Evolutionary conservation across 1,284 basidiomycete genomes (phyloP), one percentile per base, ranked within the genome.

Genomic region (Cronartium quercuum): DNA sequence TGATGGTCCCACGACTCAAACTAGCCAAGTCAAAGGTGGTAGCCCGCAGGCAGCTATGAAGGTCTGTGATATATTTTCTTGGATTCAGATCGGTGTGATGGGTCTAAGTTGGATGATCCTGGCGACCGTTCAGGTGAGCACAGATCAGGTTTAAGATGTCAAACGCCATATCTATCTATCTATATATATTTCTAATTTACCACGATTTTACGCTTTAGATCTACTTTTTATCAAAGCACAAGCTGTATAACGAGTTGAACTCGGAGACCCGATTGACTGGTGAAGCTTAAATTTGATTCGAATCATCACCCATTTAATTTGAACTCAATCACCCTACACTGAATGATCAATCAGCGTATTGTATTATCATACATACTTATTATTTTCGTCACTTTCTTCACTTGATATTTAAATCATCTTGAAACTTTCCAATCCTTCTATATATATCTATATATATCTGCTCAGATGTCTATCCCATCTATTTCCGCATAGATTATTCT

Each of bases 41-140:
- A 66, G 51, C 13, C 66, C 70, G 7, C 62, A 73, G 58, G 71
- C 71, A 21, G 71, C 71, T 15, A 66, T 75, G 58, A 66, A 55
- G 3, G 44, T 75, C 18, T 75, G 71, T 62, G 71, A 75, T 55
- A n/a, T 44, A 18, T 75, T 75, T 29, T 42, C 55, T 42, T 75
- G 71, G 71, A 40, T 66, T 35, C 71, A 75, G 62, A 58, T 75
- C 9, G 64, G 37, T 44, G 71, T 75, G 10, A 66, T 75, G 64
- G 58, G 21, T 38, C 10, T 67, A 13, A 29, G 41, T 62, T 75
- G 71, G 71, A 13, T 75, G 6, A 41, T 51, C 35, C 21, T 62
- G 57, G 41, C 65, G 34, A 35, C 18, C 10, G n/a, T 24, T 40
- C 65, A 75, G 24, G 71, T 75, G 6, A 61, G 58, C 67, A n/a